These are phyloP conservation scores for Suillus clintonianus DNA, from an alignment of 768 basidiomycete species.

Conservation along the genomic window DNA sequence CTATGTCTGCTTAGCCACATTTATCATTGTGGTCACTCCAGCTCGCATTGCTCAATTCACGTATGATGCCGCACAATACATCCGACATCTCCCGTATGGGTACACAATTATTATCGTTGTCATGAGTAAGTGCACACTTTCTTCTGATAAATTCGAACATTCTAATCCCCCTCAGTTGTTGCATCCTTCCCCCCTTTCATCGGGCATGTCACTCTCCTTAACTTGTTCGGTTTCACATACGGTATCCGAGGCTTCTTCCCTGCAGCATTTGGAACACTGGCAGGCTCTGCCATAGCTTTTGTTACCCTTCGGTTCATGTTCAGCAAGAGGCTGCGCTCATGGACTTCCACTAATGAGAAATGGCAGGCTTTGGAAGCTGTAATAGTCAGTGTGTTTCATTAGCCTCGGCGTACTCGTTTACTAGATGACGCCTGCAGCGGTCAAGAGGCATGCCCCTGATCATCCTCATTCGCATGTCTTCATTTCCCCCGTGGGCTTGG, in stretches of 20 bases:
- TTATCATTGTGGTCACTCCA: slow-evolving; percentile 59
- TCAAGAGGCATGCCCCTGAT: slow-evolving; percentile 82
- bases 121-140: slow-evolving; percentile 59
- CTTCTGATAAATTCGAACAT: slow-evolving; percentile 43
- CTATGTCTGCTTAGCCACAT: slow-evolving; percentile 46
- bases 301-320: slow-evolving; percentile 61
- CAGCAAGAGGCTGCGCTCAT: slow-evolving; percentile 51
- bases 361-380: slow-evolving; percentile 81
- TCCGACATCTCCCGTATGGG: slow-evolving; percentile 61
- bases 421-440: slow-evolving; percentile 38
- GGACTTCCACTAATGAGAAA: slow-evolving; percentile 64
- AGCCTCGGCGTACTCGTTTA: slow-evolving; percentile 1
- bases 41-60: slow-evolving; percentile 66
- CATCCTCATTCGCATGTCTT: slow-evolving; percentile 76
- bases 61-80: slow-evolving; percentile 66
- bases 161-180: slow-evolving; percentile 21
- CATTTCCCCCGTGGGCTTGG: slow-evolving; percentile 88
- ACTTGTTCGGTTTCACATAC: slow-evolving; percentile 81
- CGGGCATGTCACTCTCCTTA: slow-evolving; percentile 37
- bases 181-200: slow-evolving; percentile 35
- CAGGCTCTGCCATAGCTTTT: slow-evolving; percentile 68
- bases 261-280: slow-evolving; percentile 58
- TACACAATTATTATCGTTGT: slow-evolving; percentile 55
- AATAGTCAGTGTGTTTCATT: slow-evolving; percentile 48
- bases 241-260: slow-evolving; percentile 77